A percentile compares a stretch with the other conserved stretches of the same genome.
These are phyloP conservation scores for Wickerhamomyces strasburgensis DNA, from an alignment of 805 yeast species.

Conservation along the genomic window DNA sequence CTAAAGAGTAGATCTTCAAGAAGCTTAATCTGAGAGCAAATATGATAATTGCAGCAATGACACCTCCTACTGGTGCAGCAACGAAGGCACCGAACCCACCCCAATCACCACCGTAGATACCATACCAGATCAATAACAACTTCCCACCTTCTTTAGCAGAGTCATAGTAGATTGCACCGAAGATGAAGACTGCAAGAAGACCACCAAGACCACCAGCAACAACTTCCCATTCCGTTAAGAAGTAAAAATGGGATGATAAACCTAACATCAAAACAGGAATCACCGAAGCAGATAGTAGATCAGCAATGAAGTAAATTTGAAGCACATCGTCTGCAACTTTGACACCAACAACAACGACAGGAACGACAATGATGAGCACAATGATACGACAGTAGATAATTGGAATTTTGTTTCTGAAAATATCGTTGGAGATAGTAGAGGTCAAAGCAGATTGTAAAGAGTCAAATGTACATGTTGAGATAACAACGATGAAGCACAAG, in stretches of 20 bases:
- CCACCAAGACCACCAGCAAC: conserved; percentile 84
- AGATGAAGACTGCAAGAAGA: conserved; percentile 70
- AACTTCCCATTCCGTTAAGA: conserved; percentile 72
- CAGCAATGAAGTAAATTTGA: conserved; percentile 87
- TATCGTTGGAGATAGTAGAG: conserved; percentile 83
- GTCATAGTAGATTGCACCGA: conserved; percentile 76
- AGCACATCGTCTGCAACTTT: conserved; percentile 77
- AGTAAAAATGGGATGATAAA: conserved; percentile 60
- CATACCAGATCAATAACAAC: conserved; percentile 70
- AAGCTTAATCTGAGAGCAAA: conserved; percentile 43
- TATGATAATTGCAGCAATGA: conserved; percentile 49
- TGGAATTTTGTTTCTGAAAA: conserved; percentile 76
- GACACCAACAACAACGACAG: conserved; percentile 79
- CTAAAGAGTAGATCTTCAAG: conserved; percentile 20
- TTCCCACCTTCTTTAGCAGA: conserved; percentile 73
- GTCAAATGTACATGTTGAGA: conserved; percentile 88
- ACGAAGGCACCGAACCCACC: conserved; percentile 93
- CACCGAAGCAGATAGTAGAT: conserved; percentile 79
- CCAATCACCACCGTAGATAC: conserved; percentile 82
- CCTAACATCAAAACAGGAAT: conserved; percentile 84
- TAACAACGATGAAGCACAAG: conserved; percentile 62
- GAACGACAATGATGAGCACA: conserved; percentile 77
- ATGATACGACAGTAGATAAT: conserved; percentile 61
- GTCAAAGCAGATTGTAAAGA: conserved; percentile 85
- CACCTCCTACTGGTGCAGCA: conserved; percentile 80